phyloP scores from a whole-genome alignment of 768 basidiomycete species.

The Kwoniella heveanensis region DNA sequence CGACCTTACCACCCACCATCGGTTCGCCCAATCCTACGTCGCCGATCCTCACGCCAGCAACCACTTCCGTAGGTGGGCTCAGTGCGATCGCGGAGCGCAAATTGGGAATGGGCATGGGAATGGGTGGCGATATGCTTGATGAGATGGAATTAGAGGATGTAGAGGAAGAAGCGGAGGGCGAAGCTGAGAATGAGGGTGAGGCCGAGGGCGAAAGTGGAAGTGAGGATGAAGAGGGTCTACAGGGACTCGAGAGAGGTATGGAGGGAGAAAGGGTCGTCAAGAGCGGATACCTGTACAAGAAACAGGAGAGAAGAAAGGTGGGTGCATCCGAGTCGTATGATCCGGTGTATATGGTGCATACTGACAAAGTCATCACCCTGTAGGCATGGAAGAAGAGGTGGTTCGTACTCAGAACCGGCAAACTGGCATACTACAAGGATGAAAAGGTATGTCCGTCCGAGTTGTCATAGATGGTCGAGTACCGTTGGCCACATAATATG shows the following conservation, averaged over 20 bases:
- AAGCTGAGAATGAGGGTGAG: constrained; percentile 33
- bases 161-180: constrained; percentile 60
- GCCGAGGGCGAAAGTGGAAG: constrained; percentile 35
- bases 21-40: constrained; percentile 31
- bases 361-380: constrained; percentile 13
- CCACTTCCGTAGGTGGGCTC: constrained; percentile 28
- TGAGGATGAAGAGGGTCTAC: constrained; percentile 40
- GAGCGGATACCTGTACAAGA: constrained; percentile 94
- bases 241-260: constrained; percentile 51
- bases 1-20: constrained; percentile 19
- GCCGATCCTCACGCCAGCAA: constrained; percentile 26
- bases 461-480: too few species aligned
- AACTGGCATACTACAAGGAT: constrained; percentile 95
- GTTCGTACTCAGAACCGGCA: constrained; percentile 91
- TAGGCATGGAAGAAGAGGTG: constrained; percentile 99
- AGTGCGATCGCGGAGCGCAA: constrained; percentile 41
- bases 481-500: background rate
- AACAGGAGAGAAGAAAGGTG: constrained; percentile 95
- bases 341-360: background rate
- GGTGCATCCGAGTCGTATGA: constrained; percentile 33
- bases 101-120: constrained; percentile 2
- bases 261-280: constrained; percentile 67
- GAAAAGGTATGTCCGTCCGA: constrained; percentile 61
- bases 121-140: constrained; percentile 26
- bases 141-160: constrained; percentile 46